phyloP scores from a whole-genome alignment of 352 stramenopile species.

The Pythium myriotylum region DNA sequence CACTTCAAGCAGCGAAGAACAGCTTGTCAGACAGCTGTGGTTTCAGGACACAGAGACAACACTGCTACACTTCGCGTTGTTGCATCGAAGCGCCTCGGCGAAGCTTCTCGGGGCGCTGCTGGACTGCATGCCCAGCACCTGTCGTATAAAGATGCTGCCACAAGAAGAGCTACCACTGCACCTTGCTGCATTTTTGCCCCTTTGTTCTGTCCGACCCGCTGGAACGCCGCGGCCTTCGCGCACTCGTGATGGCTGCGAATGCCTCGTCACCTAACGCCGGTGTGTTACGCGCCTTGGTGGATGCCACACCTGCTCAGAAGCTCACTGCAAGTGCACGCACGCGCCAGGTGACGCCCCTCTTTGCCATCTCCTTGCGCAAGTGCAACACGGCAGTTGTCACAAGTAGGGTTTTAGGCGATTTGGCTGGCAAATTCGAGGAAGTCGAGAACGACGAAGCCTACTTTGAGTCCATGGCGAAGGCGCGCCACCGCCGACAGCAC shows the following conservation, averaged over 20 bases:
- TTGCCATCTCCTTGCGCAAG: slow-evolving; percentile 44
- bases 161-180: slow-evolving; percentile 55
- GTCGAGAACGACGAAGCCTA: slow-evolving; percentile 59
- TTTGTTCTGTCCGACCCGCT: slow-evolving; percentile 35
- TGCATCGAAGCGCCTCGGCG: slow-evolving; percentile 37
- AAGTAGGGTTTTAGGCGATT: slow-evolving; percentile 27
- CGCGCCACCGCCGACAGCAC: slow-evolving; percentile 50
- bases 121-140: slow-evolving; percentile 31
- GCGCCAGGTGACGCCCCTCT: slow-evolving; percentile 45
- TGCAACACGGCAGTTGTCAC: slow-evolving; percentile 32
- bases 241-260: slow-evolving; percentile 50
- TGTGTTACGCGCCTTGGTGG: slow-evolving; percentile 43
- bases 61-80: slow-evolving; percentile 58
- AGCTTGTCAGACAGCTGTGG: background rate
- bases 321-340: slow-evolving; percentile 11
- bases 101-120: slow-evolving; percentile 41
- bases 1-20: slow-evolving; percentile 20
- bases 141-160: slow-evolving; percentile 24
- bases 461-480: slow-evolving; percentile 60
- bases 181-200: slow-evolving; percentile 41
- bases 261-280: slow-evolving; percentile 28
- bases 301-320: slow-evolving; percentile 32
- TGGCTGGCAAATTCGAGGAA: slow-evolving; percentile 49
- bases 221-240: slow-evolving; percentile 43
- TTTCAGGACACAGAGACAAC: slow-evolving; percentile 44